Evolutionary conservation across 768 basidiomycete genomes (phyloP), one percentile per base, ranked within the genome.

Genomic region (Auricularia auricula-judae): DNA sequence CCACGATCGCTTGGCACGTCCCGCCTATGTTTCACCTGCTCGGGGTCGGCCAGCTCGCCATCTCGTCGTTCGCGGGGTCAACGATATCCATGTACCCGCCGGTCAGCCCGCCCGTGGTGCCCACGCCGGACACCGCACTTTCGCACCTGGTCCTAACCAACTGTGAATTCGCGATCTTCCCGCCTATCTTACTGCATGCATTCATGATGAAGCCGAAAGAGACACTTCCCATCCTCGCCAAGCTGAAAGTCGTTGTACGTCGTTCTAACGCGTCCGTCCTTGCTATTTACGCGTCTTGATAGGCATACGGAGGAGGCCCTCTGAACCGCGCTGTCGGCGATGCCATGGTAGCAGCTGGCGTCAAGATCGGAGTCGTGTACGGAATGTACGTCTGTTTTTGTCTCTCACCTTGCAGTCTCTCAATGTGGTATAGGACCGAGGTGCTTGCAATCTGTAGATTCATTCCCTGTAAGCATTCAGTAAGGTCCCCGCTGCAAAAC

Each of bases 101-200:
- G 1, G 63, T 65, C 12, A 62, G 64, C 18, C 75, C 74, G 3
- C 69, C 73, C 3, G 54, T 69, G 7, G 36, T 70, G 1, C 72
- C 75, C 16, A 76, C 73, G 34, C 70, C 76, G 1, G 71, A 72
- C 18, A 71, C 68, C 14, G 69, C 75, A 29, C 68, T 75, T 16
- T 67, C 70, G 18, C 70, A 67, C 8, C 68, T 71, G 33, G 63
- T 71, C 1, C 69, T 67, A 3, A 69, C 72, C 0, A 64, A 68
- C 0, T 67, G 69, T 36, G 66, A 71, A 2, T 62, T 74, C n/a
- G 66, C 71, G 4, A 69, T 67, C 36, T 71, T 68, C 61, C 74
- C 75, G 3, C 76, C 76, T 0, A 64, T 70, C 2, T 74, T 77
- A 63, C 56, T 77, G 11, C 74, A 77, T 69, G 76, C 76, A 63